These are phyloP conservation scores for Chalaropsis thielavioides DNA, from an alignment of 2,329 filamentous ascomycete species.

Conservation along the genomic window DNA sequence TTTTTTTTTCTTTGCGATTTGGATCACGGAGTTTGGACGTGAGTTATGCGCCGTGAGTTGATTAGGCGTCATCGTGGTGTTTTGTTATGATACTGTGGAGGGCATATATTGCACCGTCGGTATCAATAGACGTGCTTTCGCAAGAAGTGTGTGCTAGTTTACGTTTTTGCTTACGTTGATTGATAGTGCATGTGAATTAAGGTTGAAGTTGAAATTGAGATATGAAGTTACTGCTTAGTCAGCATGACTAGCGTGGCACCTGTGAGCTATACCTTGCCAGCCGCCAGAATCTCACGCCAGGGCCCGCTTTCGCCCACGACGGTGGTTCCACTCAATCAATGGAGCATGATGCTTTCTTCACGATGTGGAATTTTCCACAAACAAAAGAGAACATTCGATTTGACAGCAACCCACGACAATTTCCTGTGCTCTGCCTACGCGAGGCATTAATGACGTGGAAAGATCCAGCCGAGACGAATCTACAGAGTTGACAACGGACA, in stretches of 20 bases:
- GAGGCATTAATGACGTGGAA: neutral
- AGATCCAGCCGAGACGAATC: too few relatives aligned
- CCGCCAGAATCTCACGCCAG: too few relatives aligned
- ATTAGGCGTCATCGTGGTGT: too few relatives aligned
- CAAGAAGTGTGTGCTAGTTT: neutral
- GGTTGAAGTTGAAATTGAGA: too few relatives aligned
- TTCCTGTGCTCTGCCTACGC: neutral
- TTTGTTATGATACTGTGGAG: neutral
- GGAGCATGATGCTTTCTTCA: constrained; percentile 1
- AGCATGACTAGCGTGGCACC: too few relatives aligned
- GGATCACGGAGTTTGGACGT: neutral
- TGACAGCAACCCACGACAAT: neutral
- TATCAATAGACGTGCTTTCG: neutral
- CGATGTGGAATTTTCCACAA: neutral
- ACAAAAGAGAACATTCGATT: neutral
- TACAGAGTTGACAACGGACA: neutral
- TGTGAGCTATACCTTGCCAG: neutral
- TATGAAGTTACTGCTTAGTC: too few relatives aligned
- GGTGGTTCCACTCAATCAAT: neutral
- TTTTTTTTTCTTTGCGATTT: neutral
- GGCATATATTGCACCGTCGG: neutral
- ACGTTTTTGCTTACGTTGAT: neutral
- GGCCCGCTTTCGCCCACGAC: neutral
- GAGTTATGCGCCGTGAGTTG: neutral
- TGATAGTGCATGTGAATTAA: too few relatives aligned